Evolutionary conservation across 345 rosid species (phyloP).

Genomic region (Arabis alpina): DNA sequence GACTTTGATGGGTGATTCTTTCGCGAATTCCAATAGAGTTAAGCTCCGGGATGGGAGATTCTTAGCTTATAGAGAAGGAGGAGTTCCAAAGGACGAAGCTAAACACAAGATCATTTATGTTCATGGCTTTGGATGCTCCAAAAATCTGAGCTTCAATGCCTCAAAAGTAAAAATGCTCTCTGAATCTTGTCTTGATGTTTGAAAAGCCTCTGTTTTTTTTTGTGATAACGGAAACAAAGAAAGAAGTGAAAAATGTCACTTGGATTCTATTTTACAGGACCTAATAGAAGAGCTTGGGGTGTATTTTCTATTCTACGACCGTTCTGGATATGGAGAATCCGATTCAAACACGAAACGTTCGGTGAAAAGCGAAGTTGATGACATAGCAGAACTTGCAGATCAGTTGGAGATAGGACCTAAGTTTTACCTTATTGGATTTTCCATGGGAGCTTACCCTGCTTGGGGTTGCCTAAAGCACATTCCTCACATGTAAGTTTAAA

Average conservation of each 20-base stretch:
- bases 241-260: background rate
- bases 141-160: slow-evolving; percentile 77
- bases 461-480: slow-evolving; percentile 89
- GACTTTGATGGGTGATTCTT: too few relatives aligned
- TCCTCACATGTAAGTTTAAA: slow-evolving; percentile 64
- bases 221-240: background rate
- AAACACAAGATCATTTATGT: slow-evolving; percentile 66
- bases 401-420: slow-evolving; percentile 67
- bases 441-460: slow-evolving; percentile 85
- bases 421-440: slow-evolving; percentile 76
- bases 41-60: too few relatives aligned
- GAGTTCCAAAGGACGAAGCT: slow-evolving; percentile 64
- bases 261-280: slow-evolving; percentile 54
- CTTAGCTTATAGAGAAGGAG: slow-evolving; percentile 63
- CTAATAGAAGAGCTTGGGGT: slow-evolving; percentile 66
- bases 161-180: slow-evolving; percentile 52
- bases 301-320: slow-evolving; percentile 68
- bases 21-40: too few relatives aligned
- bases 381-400: slow-evolving; percentile 80
- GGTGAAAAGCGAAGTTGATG: slow-evolving; percentile 72
- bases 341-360: slow-evolving; percentile 65
- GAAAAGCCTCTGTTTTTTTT: background rate
- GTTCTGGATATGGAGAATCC: slow-evolving; percentile 91
- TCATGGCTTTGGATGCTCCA: slow-evolving; percentile 95
- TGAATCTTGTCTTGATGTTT: slow-evolving; percentile 3